A percentile compares a stretch with the other conserved stretches of the same genome.
These are phyloP conservation scores for Podospora fimiseda DNA, from an alignment of 495 filamentous ascomycete species.

Conservation along the genomic window DNA sequence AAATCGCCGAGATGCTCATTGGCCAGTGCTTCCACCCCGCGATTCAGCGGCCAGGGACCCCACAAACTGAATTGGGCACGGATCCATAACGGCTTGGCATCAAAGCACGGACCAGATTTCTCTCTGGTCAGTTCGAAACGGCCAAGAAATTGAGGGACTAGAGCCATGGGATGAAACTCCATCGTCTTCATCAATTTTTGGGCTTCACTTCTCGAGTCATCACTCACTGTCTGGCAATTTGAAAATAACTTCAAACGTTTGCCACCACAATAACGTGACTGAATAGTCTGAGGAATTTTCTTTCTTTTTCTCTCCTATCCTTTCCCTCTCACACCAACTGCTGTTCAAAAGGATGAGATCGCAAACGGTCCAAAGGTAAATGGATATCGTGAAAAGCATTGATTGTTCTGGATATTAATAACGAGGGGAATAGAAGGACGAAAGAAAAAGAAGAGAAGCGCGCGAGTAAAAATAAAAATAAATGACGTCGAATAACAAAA, in stretches of 20 bases:
- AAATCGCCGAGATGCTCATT: background rate
- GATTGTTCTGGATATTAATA: too few species aligned
- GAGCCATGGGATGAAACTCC: background rate
- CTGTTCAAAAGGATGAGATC: too few species aligned
- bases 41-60: constrained; percentile 2
- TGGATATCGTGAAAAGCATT: too few species aligned
- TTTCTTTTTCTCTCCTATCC: background rate
- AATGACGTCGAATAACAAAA: background rate
- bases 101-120: background rate
- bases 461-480: background rate
- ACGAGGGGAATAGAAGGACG: too few species aligned
- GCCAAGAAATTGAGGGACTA: constrained; percentile 2
- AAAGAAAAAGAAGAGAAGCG: constrained; percentile 1
- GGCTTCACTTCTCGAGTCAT: background rate
- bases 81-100: too few species aligned
- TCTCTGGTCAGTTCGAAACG: background rate
- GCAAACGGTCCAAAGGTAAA: too few species aligned
- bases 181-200: background rate
- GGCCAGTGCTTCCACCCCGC: constrained; percentile 9
- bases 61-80: too few species aligned
- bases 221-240: background rate
- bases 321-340: background rate
- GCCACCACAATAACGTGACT: background rate
- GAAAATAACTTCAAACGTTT: background rate
- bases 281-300: background rate